Evolutionary conservation across 1,284 basidiomycete genomes (phyloP).

Genomic region (Fomitiporia mediterranea): DNA sequence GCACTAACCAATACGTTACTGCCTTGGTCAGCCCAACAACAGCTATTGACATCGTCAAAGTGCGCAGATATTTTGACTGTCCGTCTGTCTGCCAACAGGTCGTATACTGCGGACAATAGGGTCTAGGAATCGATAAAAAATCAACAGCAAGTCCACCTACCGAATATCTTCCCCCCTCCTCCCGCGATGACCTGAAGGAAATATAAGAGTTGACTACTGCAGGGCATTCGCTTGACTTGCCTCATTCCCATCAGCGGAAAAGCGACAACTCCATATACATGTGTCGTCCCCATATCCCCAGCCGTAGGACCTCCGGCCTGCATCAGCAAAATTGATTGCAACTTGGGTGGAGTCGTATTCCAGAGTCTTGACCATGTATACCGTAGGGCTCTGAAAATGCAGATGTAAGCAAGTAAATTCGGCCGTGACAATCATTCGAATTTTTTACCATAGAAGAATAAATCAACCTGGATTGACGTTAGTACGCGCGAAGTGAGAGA

Average conservation of each 20-base stretch:
- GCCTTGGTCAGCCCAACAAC: conserved; percentile 90
- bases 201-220: background rate
- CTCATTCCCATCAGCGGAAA: conserved; percentile 94
- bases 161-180: conserved; percentile 73
- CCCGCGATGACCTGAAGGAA: conserved; percentile 89
- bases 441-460: conserved; percentile 79
- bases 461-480: conserved; percentile 57
- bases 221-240: conserved; percentile 35
- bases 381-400: conserved; percentile 55
- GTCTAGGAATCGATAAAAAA: background rate
- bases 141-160: conserved; percentile 35
- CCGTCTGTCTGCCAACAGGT: conserved; percentile 75
- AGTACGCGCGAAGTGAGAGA: conserved; percentile 2
- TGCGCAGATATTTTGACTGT: conserved; percentile 86
- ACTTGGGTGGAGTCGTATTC: conserved; percentile 68
- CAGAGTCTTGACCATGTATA: conserved; percentile 82
- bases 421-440: no score
- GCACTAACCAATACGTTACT: conserved; percentile 93
- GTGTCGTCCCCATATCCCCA: conserved; percentile 45
- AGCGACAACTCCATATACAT: conserved; percentile 90
- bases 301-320: conserved; percentile 26
- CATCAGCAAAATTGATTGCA: conserved; percentile 68
- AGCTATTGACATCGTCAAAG: conserved; percentile 90
- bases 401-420: background rate
- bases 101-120: conserved; percentile 63